Percentiles rank a stretch among this genome's conserved stretches.
Evolutionary conservation across 208 protist genomes (phyloP).

Genomic region (Leishmania major): DNA sequence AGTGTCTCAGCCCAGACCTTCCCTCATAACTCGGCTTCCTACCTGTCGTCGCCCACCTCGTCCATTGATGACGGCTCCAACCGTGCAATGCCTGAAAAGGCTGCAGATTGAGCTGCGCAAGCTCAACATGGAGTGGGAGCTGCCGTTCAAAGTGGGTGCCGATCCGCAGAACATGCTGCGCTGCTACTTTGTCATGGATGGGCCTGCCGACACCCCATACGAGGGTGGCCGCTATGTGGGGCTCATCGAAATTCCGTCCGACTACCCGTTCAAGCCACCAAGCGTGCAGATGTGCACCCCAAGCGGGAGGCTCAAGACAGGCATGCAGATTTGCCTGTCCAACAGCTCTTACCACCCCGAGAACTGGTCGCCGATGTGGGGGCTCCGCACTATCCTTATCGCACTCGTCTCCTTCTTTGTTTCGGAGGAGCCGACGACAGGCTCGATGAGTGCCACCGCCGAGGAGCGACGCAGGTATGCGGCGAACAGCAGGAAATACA

Average conservation of each 20-base stretch:
- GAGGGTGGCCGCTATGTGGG: constrained; percentile 96
- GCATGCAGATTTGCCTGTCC: constrained; percentile 73
- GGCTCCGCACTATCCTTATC: constrained; percentile 74
- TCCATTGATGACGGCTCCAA: constrained; percentile 18
- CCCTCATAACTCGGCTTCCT: neutral
- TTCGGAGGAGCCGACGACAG: constrained; percentile 52
- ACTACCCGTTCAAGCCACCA: constrained; percentile 98
- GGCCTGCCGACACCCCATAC: constrained; percentile 40
- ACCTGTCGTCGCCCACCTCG: neutral
- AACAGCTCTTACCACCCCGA: constrained; percentile 91
- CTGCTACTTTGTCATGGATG: constrained; percentile 80
- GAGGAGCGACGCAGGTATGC: constrained; percentile 51
- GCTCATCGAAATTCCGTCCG: constrained; percentile 90
- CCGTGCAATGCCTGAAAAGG: constrained; percentile 40
- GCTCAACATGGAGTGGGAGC: constrained; percentile 33
- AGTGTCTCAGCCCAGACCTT: neutral
- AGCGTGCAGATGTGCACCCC: constrained; percentile 86
- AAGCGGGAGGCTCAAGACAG: constrained; percentile 77
- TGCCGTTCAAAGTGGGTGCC: constrained; percentile 45
- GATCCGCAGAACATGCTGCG: constrained; percentile 92
- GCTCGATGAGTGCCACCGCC: constrained; percentile 34
- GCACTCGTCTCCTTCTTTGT: constrained; percentile 87
- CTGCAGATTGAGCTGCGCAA: constrained; percentile 63
- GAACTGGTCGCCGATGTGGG: constrained; percentile 90
- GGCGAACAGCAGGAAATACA: constrained; percentile 48